Base-by-base conservation (phyloP, 2,329 filamentous ascomycete species). In the Emydomyces testavorans region DNA sequence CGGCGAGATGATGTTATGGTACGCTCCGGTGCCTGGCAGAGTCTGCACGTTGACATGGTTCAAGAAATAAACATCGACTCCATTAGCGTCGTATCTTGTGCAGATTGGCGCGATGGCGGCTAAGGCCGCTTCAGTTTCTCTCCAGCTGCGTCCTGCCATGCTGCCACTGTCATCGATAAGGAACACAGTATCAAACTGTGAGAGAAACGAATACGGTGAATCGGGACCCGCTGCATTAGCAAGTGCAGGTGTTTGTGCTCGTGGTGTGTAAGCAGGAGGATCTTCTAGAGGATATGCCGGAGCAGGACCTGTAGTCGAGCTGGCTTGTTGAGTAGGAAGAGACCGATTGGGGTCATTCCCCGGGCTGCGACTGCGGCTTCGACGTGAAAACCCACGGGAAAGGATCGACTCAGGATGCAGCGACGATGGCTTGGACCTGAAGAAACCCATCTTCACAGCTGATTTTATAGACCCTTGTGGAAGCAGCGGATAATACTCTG, bases 91-190 rank as follows among this genome's bases (percentile, higher is more conserved):
- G 63, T 85, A 80, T 3, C 71, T 63, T 1, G 85, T 85, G 67
- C 89, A 93, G 58, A 94, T 83, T 0, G 86, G 86, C 0, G 86
- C 77, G 58, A 96, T 88, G 40, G 78, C 73, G 26, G 74, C 68
- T 1, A 96, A 75, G 1, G 83, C 85, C 6, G 75, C 70, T 21
- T 74, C 68, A 0, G 85, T 85, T 63, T 95, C 85, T 10, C 68
- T 64, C 90, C 90, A 96, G 18, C 74, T 76, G n/a, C 69, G 61
- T 13, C 83, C 85, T 1, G 72, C 70, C 90, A 96, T 96, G 57
- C 83, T 89, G 4, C 79, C 78, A n/a, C 82, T 88, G 69, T 96
- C 90, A 61, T 96, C 90, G 60, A 96, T 86, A 1, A 96, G 68
- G 62, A 96, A 89, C 48, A 90, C 68, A 26, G 88, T 95, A 67